phyloP scores from a whole-genome alignment of 148 eudicot genomes.

The Rhododendron vialii region DNA sequence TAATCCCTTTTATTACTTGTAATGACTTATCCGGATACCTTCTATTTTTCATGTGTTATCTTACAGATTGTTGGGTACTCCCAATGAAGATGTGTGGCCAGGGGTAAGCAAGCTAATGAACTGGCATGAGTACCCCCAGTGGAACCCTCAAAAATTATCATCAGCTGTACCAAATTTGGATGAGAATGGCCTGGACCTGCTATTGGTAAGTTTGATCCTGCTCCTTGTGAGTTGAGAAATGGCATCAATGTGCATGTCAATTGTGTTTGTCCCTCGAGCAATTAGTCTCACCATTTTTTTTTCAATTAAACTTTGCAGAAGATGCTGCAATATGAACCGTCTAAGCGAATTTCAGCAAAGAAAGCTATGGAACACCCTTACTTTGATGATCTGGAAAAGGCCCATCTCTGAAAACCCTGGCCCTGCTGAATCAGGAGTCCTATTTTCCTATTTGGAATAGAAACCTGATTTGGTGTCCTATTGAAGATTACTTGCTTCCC shows the following conservation, averaged over 20 bases:
- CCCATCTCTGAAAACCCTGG: slow-evolving; percentile 25
- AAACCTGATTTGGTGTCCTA: not conserved
- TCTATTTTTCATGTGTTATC: not conserved
- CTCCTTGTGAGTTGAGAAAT: not conserved
- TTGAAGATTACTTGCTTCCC: slow-evolving; percentile 40
- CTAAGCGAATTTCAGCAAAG: slow-evolving; percentile 84
- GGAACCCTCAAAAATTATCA: slow-evolving; percentile 66
- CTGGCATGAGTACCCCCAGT: slow-evolving; percentile 97
- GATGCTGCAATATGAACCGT: slow-evolving; percentile 82
- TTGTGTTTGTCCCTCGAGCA: not conserved
- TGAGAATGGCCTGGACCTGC: slow-evolving; percentile 56
- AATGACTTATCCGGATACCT: not conserved
- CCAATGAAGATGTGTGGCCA: slow-evolving; percentile 89
- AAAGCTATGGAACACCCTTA: slow-evolving; percentile 91
- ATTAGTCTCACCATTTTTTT: not conserved
- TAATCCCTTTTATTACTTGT: not conserved
- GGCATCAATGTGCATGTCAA: not conserved
- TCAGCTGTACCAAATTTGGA: slow-evolving; percentile 66
- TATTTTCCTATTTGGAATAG: not conserved
- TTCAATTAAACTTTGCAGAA: slow-evolving; percentile 41
- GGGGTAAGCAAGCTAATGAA: slow-evolving; percentile 79
- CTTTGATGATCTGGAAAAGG: slow-evolving; percentile 60
- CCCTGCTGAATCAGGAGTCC: not conserved
- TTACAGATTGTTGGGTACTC: slow-evolving; percentile 77
- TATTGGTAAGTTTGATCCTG: slow-evolving; percentile 44